Conservation (phyloP, 2,329 filamentous ascomycete genomes). For the Polytolypa hystricis region DNA sequence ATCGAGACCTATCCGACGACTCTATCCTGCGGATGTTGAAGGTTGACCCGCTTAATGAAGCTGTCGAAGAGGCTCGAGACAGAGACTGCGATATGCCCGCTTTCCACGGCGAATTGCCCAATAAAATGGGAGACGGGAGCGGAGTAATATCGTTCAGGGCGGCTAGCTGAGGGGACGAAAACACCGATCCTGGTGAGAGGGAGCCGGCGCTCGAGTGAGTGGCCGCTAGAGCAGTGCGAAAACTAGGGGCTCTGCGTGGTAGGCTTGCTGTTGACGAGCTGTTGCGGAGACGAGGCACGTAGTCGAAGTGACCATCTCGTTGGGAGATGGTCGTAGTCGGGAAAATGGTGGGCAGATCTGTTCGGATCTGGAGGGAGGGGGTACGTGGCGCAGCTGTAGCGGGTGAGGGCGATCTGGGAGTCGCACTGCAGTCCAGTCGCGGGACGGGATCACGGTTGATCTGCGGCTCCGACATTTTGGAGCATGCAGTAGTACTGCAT, state of each 20-base stretch:
- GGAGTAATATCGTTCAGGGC: slow-evolving; percentile 72
- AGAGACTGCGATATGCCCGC: slow-evolving; percentile 46
- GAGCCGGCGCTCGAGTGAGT: slow-evolving; percentile 32
- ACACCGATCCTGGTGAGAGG: slow-evolving; percentile 50
- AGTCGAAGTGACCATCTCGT: slow-evolving; percentile 11
- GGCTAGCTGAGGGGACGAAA: slow-evolving; percentile 63
- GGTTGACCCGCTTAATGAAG: slow-evolving; percentile 28
- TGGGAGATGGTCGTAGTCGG: not conserved
- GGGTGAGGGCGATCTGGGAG: no score
- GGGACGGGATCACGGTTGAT: no score
- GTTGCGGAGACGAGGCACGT: slow-evolving; percentile 26
- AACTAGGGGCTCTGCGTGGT: slow-evolving; percentile 34
- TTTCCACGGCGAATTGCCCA: slow-evolving; percentile 25
- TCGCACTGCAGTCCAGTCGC: no score
- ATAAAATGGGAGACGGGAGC: slow-evolving; percentile 60
- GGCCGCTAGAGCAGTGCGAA: slow-evolving; percentile 29
- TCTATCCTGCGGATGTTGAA: slow-evolving; percentile 26
- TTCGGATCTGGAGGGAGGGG: slow-evolving; percentile 9
- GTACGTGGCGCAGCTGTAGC: slow-evolving; percentile 5
- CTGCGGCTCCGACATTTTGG: no score
- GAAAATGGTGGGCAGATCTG: slow-evolving; percentile 4
- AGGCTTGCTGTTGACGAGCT: slow-evolving; percentile 34
- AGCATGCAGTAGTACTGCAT: no score
- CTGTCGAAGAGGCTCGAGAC: slow-evolving; percentile 32
- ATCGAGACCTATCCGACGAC: slow-evolving; percentile 23